phyloP scores from a whole-genome alignment of 768 basidiomycete genomes.

The Suillus weaverae region DNA sequence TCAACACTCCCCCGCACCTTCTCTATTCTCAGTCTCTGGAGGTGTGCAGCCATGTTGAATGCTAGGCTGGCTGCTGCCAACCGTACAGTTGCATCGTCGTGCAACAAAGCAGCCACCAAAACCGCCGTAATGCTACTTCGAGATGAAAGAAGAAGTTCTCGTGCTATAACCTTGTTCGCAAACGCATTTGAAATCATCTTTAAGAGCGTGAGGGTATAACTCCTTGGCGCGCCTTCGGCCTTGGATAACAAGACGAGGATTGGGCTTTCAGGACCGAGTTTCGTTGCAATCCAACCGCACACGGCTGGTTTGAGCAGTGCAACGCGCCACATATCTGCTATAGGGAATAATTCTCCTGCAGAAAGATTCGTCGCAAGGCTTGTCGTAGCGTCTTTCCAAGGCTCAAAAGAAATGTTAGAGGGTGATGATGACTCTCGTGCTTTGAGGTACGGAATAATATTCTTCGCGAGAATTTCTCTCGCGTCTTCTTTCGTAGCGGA shows the following conservation, averaged over 20 bases:
- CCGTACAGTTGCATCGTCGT: slow-evolving; percentile 65
- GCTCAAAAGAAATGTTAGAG: slow-evolving; percentile 39
- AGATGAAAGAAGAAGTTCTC: slow-evolving; percentile 38
- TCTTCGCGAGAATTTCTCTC: slow-evolving; percentile 48
- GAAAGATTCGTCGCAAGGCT: slow-evolving; percentile 48
- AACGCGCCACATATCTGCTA: slow-evolving; percentile 82
- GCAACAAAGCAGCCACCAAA: slow-evolving; percentile 67
- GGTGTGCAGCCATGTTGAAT: slow-evolving; percentile 68
- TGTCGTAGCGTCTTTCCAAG: slow-evolving; percentile 50
- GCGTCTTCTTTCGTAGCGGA: slow-evolving; percentile 35
- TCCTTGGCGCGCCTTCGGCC: slow-evolving; percentile 43
- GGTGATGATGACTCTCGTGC: slow-evolving; percentile 45
- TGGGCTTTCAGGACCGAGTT: slow-evolving; percentile 37
- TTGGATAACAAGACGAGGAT: slow-evolving; percentile 48
- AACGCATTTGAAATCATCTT: slow-evolving; percentile 73
- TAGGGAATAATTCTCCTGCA: slow-evolving; percentile 65
- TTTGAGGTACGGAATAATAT: slow-evolving; percentile 66
- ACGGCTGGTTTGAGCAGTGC: slow-evolving; percentile 66
- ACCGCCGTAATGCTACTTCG: slow-evolving; percentile 47
- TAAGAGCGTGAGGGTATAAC: slow-evolving; percentile 62
- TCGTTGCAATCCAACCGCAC: slow-evolving; percentile 47
- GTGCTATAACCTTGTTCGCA: slow-evolving; percentile 40
- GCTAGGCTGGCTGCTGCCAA: slow-evolving; percentile 81
- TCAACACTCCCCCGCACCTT: slow-evolving; percentile 31
- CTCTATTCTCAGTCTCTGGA: slow-evolving; percentile 64